A percentile compares a stretch with the other conserved stretches of the same genome.
Evolutionary conservation across 208 protist species (phyloP).

Genomic region (Leishmania major): DNA sequence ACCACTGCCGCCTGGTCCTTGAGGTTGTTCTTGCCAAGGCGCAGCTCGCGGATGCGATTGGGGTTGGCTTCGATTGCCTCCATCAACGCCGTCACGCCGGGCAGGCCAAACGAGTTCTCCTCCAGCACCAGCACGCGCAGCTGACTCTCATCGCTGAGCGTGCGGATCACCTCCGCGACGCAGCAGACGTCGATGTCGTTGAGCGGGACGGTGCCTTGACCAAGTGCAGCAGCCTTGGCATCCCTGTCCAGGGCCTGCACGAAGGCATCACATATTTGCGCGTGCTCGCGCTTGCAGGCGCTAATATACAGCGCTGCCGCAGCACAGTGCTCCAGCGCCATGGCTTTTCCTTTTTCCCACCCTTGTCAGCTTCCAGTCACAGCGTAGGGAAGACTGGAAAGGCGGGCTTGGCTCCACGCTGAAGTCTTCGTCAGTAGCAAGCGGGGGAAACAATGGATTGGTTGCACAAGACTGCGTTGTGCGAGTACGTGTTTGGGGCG

Average conservation of each 20-base stretch:
- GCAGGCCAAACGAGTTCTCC: constrained; percentile 81
- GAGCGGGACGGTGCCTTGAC: constrained; percentile 54
- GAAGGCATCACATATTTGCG: constrained; percentile 63
- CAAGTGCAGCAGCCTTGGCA: constrained; percentile 46
- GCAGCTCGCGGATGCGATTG: constrained; percentile 76
- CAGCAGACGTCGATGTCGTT: constrained; percentile 79
- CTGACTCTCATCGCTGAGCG: constrained; percentile 36
- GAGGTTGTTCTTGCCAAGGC: constrained; percentile 84
- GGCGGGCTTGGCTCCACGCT: neutral
- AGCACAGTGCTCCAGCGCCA: constrained; percentile 24
- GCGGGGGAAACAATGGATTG: neutral
- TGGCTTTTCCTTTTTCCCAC: neutral
- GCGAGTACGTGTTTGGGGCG: neutral
- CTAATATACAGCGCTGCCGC: constrained; percentile 60
- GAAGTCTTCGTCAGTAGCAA: neutral
- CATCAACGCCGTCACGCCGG: constrained; percentile 75
- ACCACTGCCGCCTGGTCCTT: constrained; percentile 82
- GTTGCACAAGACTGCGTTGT: neutral
- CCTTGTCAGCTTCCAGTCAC: neutral
- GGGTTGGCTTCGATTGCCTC: constrained; percentile 85
- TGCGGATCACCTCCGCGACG: constrained; percentile 71
- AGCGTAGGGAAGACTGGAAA: neutral
- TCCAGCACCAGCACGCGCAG: constrained; percentile 80
- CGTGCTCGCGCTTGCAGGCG: constrained; percentile 70
- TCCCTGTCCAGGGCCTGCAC: constrained; percentile 77